Evolutionary conservation across 805 yeast species (phyloP), one percentile per base, ranked within the genome.

Genomic region (Yarrowia alimentaria): DNA sequence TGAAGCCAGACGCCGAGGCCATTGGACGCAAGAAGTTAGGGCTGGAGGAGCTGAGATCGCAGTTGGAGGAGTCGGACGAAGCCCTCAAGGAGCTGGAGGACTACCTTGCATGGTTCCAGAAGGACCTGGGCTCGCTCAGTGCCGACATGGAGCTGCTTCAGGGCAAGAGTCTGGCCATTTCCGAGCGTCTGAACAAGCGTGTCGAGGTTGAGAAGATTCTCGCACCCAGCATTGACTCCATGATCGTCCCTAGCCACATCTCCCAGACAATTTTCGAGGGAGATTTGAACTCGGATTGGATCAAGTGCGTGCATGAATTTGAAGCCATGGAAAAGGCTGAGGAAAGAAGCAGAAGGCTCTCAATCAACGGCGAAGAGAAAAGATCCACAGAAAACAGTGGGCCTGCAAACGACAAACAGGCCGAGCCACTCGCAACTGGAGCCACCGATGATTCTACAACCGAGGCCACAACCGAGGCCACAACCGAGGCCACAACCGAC

Each of bases 201-300:
- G 71, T 75, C 13, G 58, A 66, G 24, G 72, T 76, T 14, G 78
- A 80, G 52, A 63, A 65, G 7, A 71, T 71, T 47, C 74, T 89
- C 52, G 79, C 84, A 14, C 95, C 95, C 0, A 68, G 86, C n/a
- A 81, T 89, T 0, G 75, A 83, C 29, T 90, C 85, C 56, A 69
- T 85, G 26, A 70, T 85, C 54, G 77, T 90, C 6, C 85, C 96
- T 0, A 93, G 96, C 0, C 76, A 76, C 1, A 71, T 85, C 2
- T 77, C 85, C 6, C 67, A 69, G 52, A 76, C 81, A 6, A 70
- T 91, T 1, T 59, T 79, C 2, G 70, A 70, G 31, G 89, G 79
- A 16, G 78, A 77, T 9, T 69, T 90, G 9, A 72, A 75, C 54
- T 66, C 69, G 2, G 61, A 66, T 8, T 89, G 96, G 95, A 81